Evolutionary conservation across 495 filamentous ascomycete genomes (phyloP).

Genomic region (Xylaria nigripes): DNA sequence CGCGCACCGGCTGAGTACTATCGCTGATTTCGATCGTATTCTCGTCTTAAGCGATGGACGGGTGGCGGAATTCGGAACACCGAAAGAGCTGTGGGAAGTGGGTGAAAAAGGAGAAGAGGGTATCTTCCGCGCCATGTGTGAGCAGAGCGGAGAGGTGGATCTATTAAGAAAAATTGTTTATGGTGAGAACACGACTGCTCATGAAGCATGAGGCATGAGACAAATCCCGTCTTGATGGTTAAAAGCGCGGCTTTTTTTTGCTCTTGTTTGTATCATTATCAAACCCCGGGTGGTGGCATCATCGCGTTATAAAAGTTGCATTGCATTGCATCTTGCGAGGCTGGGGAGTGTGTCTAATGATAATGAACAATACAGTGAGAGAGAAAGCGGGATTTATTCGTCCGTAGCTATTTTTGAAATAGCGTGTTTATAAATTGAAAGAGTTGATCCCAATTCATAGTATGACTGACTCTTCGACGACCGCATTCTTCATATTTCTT

Average conservation of each 20-base stretch:
- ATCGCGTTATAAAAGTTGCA: too few species aligned
- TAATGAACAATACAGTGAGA: too few species aligned
- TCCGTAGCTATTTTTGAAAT: too few species aligned
- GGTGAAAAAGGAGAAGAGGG: slow-evolving; percentile 35
- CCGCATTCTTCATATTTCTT: too few species aligned
- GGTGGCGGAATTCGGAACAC: slow-evolving; percentile 66
- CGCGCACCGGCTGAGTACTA: slow-evolving; percentile 78
- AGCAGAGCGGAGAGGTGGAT: slow-evolving; percentile 64
- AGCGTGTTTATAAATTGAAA: too few species aligned
- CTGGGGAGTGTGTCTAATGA: too few species aligned
- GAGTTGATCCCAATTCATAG: too few species aligned
- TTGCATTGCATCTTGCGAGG: too few species aligned
- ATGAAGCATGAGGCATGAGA: background rate
- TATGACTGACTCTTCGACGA: too few species aligned
- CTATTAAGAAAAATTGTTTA: slow-evolving; percentile 50
- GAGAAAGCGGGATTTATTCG: too few species aligned
- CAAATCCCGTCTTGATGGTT: background rate
- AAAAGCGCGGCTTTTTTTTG: background rate
- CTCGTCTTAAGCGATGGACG: slow-evolving; percentile 70
- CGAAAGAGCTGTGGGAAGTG: slow-evolving; percentile 56
- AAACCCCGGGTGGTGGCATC: too few species aligned
- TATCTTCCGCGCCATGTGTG: slow-evolving; percentile 64
- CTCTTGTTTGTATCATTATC: too few species aligned
- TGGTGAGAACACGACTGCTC: slow-evolving; percentile 16
- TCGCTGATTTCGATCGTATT: slow-evolving; percentile 79